A percentile compares a stretch with the other conserved stretches of the same genome.
phyloP scores from a whole-genome alignment of 352 stramenopile species.

The Phytophthora melonis region DNA sequence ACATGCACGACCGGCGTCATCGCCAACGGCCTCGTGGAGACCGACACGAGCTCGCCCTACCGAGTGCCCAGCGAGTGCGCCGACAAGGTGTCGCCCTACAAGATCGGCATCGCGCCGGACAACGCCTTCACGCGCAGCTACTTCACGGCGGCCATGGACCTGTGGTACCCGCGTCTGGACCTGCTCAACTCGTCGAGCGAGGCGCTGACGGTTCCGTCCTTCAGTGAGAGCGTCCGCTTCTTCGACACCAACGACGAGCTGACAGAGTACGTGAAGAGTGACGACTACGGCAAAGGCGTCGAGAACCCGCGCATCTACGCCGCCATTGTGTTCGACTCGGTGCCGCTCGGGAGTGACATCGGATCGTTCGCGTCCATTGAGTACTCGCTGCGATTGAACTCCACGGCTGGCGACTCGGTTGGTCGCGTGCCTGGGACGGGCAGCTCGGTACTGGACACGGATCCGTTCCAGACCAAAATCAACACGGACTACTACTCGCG shows the following conservation, averaged over 20 bases:
- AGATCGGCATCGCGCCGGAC: constrained; percentile 64
- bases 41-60: constrained; percentile 44
- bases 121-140: constrained; percentile 66
- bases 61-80: constrained; percentile 44
- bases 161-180: constrained; percentile 66
- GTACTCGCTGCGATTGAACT: constrained; percentile 70
- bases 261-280: constrained; percentile 55
- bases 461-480: constrained; percentile 50
- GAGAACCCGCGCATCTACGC: constrained; percentile 58
- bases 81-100: constrained; percentile 60
- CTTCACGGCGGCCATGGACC: constrained; percentile 54
- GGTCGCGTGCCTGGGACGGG: constrained; percentile 44
- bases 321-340: constrained; percentile 63
- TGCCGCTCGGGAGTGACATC: constrained; percentile 42
- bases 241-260: constrained; percentile 48
- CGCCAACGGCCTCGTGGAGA: constrained; percentile 43
- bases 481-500: constrained; percentile 48
- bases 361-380: constrained; percentile 59
- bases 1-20: constrained; percentile 43
- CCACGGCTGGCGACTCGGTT: constrained; percentile 42
- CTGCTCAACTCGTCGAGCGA: constrained; percentile 37
- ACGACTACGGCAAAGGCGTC: constrained; percentile 50
- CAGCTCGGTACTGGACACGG: constrained; percentile 40
- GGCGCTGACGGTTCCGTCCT: constrained; percentile 49
- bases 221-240: constrained; percentile 57